These are phyloP conservation scores for Eucommia ulmoides DNA, from an alignment of 257 asterid genomes.

Conservation along the genomic window DNA sequence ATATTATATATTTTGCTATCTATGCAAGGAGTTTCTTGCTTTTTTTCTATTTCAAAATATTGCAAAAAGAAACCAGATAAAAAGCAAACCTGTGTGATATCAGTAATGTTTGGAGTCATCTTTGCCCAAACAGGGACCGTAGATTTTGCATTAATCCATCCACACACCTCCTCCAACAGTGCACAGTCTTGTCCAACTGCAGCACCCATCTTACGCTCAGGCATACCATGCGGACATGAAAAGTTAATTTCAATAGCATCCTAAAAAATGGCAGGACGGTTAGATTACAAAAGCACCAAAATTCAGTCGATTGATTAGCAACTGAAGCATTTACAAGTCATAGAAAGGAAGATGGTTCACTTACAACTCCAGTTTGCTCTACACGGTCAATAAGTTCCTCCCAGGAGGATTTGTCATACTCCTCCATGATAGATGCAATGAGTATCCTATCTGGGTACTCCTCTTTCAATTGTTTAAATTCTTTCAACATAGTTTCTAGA, in stretches of 20 bases:
- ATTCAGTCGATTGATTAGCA: not conserved
- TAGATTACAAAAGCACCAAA: not conserved
- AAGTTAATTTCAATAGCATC: constrained; percentile 87
- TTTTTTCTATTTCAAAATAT: too few relatives aligned
- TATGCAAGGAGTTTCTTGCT: too few relatives aligned
- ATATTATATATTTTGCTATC: too few relatives aligned
- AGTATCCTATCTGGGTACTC: constrained; percentile 92
- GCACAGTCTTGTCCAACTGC: constrained; percentile 97
- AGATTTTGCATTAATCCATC: constrained; percentile 87
- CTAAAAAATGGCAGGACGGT: constrained; percentile 15
- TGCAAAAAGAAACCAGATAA: constrained; percentile 4
- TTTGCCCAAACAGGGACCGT: constrained; percentile 96
- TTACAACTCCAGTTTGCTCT: constrained; percentile 85
- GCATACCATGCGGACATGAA: constrained; percentile 99
- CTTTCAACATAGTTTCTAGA: constrained; percentile 79
- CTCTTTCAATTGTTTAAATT: constrained; percentile 69
- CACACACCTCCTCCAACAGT: constrained; percentile 78
- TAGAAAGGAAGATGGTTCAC: constrained; percentile 20
- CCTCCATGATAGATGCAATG: constrained; percentile 97
- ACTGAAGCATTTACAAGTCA: constrained; percentile 1
- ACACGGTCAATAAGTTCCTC: constrained; percentile 83
- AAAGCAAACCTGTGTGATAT: constrained; percentile 53
- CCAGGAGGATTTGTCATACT: constrained; percentile 81
- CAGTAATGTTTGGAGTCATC: constrained; percentile 96
- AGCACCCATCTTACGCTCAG: constrained; percentile 97